These are phyloP conservation scores for Aspergillus haitiensis DNA, from an alignment of 495 filamentous ascomycete genomes.

Conservation along the genomic window DNA sequence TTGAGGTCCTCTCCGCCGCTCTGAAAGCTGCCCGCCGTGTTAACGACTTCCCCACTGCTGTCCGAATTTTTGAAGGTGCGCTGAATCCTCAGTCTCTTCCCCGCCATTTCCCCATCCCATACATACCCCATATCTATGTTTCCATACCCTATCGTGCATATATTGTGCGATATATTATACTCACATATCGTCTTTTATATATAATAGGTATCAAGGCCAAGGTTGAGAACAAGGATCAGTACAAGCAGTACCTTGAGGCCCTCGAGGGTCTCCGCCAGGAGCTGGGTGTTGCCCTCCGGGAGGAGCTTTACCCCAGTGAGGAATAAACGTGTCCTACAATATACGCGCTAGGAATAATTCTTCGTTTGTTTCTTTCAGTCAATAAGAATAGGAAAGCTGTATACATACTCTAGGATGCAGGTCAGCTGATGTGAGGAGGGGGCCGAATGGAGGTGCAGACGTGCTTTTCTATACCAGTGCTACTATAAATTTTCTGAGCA, in stretches of 20 bases:
- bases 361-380: conserved; percentile 32
- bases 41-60: conserved; percentile 97
- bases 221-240: conserved; percentile 97
- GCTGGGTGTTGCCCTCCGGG: conserved; percentile 85
- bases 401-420: conserved; percentile 50
- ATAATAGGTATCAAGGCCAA: conserved; percentile 94
- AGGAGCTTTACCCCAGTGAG: conserved; percentile 88
- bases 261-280: conserved; percentile 92
- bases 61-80: conserved; percentile 95
- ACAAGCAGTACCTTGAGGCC: conserved; percentile 93
- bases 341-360: conserved; percentile 5
- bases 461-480: conserved; percentile 35
- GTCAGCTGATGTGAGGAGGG: conserved; percentile 31
- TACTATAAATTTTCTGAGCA: conserved; percentile 30
- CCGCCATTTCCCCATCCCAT: neutral
- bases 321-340: conserved; percentile 40
- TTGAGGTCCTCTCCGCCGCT: conserved; percentile 87
- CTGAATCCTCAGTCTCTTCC: conserved; percentile 11
- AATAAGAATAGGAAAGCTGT: conserved; percentile 48
- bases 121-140: no score
- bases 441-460: conserved; percentile 22
- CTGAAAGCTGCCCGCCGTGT: conserved; percentile 90
- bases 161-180: neutral
- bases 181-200: conserved; percentile 19
- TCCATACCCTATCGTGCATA: no score